Base-by-base conservation (phyloP, 257 asterid species). In the Solanum sejunctum region DNA sequence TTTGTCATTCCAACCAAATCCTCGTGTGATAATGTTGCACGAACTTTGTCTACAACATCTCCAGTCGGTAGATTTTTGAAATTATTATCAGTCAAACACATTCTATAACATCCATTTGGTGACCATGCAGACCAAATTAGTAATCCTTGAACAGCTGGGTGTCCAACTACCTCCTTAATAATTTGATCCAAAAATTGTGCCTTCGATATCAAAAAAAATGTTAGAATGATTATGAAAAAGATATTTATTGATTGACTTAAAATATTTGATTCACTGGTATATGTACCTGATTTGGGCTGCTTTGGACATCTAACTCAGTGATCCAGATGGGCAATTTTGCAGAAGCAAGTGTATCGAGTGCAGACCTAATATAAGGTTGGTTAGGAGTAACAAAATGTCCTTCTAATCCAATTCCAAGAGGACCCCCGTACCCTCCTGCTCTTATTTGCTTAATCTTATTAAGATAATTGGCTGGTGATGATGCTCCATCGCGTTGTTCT, bases 1-100 rank as follows among this genome's bases (percentile, higher is more conserved):
- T 91, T 87, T 0, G 95, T 89, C 2, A 75, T 70, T 6, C 90
- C 92, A 1, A 10, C 12, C 4, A 88, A 84, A 21, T 85, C 87
- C 1, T 36, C 82, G 10, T 61, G 86, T 21, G 55, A 57, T 70
- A 84, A 79, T 60, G 84, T 45, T 2, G 2, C 3, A 3, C 82
- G 51, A 13, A 87, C 58, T 52, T 51, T 89, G 78, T 93, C 97
- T 0, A 93, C 94, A 4, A 89, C 94, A 43, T 90, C 28, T 5
- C 95, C 95, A 0, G 97, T 91, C 1, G 91, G 86, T 12, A 93
- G 80, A 83, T 93, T 92, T 1, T 18, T 84, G 86, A 94, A 94
- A 83, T 90, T 89, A 60, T 86, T 87, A 55, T 94, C 98, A 0
- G 93, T 92, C 82, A 93, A 85, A 82, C 97, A 94, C 98, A 94